These are phyloP conservation scores for Usnea hakonensis DNA, from an alignment of 495 filamentous ascomycete species.

Conservation along the genomic window DNA sequence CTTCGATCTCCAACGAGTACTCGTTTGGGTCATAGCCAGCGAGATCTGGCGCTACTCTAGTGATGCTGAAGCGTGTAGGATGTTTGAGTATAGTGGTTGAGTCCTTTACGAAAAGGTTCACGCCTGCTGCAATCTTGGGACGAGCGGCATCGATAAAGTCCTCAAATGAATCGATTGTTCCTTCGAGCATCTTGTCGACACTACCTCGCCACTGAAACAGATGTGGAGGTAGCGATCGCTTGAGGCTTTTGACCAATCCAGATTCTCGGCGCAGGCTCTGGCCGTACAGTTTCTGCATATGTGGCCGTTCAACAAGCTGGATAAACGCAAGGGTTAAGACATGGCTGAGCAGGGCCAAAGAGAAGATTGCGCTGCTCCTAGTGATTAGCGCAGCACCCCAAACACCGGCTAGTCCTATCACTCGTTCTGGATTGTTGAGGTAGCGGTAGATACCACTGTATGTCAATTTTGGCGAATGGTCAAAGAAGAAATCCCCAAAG, in stretches of 20 bases:
- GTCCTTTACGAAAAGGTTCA: slow-evolving; percentile 79
- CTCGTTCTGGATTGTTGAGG: slow-evolving; percentile 92
- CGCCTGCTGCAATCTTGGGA: slow-evolving; percentile 77
- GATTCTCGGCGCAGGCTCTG: slow-evolving; percentile 74
- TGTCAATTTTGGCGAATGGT: slow-evolving; percentile 72
- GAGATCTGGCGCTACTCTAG: slow-evolving; percentile 69
- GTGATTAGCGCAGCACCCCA: slow-evolving; percentile 95
- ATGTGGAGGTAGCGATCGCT: slow-evolving; percentile 78
- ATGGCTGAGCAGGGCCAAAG: slow-evolving; percentile 77
- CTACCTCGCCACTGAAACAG: slow-evolving; percentile 68
- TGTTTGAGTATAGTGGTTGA: slow-evolving; percentile 85
- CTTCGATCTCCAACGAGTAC: slow-evolving; percentile 70
- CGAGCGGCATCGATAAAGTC: slow-evolving; percentile 83
- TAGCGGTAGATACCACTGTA: slow-evolving; percentile 97
- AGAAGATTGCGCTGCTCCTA: slow-evolving; percentile 72
- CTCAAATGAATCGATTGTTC: slow-evolving; percentile 79
- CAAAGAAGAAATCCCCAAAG: slow-evolving; percentile 95
- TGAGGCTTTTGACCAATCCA: slow-evolving; percentile 82
- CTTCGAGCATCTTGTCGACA: slow-evolving; percentile 78
- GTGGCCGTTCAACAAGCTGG: slow-evolving; percentile 87
- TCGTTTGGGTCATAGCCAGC: slow-evolving; percentile 77
- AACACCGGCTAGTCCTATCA: slow-evolving; percentile 88
- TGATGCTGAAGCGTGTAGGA: slow-evolving; percentile 80
- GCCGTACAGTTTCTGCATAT: slow-evolving; percentile 98
- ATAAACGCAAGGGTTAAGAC: slow-evolving; percentile 80